Percentiles rank a stretch among this genome's conserved stretches.
These are phyloP conservation scores for Penicillium sp. DNA, from an alignment of 2,329 filamentous ascomycete genomes.

Conservation along the genomic window DNA sequence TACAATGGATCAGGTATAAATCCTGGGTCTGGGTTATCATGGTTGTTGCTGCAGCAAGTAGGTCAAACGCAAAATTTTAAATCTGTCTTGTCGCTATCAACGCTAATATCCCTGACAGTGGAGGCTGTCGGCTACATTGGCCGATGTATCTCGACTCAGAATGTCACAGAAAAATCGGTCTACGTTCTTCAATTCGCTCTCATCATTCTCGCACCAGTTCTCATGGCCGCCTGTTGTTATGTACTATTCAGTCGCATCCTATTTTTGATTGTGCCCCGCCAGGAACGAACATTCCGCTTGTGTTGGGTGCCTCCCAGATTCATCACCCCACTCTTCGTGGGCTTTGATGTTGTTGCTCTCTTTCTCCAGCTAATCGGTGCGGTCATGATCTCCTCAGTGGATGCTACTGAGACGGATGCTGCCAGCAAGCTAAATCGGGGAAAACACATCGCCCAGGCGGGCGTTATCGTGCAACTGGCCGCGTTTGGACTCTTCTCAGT, in stretches of 20 bases:
- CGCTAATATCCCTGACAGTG: constrained; percentile 33
- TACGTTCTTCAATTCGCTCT: constrained; percentile 46
- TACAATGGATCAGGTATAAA: constrained; percentile 40
- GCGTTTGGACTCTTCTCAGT: constrained; percentile 55
- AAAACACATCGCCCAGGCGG: constrained; percentile 45
- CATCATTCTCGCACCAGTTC: constrained; percentile 44
- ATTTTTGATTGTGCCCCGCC: constrained; percentile 43
- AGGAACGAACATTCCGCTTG: constrained; percentile 37
- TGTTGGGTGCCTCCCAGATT: constrained; percentile 44
- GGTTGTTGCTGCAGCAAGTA: constrained; percentile 39
- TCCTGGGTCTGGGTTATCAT: constrained; percentile 40
- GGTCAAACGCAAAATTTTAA: constrained; percentile 3
- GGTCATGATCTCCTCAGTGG: constrained; percentile 46
- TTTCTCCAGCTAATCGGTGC: constrained; percentile 45
- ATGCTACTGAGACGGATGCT: constrained; percentile 25
- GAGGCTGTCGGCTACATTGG: constrained; percentile 44
- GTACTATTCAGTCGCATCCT: constrained; percentile 47
- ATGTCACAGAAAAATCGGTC: constrained; percentile 28
- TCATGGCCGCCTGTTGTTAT: constrained; percentile 48
- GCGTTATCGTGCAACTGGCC: constrained; percentile 50
- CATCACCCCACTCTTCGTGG: constrained; percentile 48
- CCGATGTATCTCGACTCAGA: constrained; percentile 36
- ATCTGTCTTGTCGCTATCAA: not conserved
- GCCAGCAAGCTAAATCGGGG: constrained; percentile 39
- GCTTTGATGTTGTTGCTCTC: constrained; percentile 46